Conservation (phyloP, 2,329 filamentous ascomycete genomes). For the Aureobasidium leucospermi region DNA sequence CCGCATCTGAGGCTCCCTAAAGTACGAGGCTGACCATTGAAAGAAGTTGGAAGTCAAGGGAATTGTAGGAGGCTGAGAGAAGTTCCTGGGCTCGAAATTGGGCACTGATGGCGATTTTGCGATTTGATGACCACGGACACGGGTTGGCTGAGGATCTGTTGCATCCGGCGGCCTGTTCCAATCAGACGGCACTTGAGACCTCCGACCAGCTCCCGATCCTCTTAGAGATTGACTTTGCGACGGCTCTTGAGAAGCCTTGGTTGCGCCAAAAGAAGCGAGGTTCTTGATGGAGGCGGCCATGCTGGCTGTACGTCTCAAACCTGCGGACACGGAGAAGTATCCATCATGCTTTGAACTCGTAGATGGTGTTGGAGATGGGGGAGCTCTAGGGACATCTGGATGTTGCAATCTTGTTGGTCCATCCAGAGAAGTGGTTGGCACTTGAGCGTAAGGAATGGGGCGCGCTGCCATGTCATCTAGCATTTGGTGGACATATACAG, state of each 20-base stretch:
- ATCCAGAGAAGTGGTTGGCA: slow-evolving; percentile 14
- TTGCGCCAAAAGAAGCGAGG: slow-evolving; percentile 44
- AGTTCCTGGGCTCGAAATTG: slow-evolving; percentile 58
- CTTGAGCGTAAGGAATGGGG: slow-evolving; percentile 16
- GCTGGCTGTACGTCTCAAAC: slow-evolving; percentile 56
- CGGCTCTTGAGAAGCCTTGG: slow-evolving; percentile 9
- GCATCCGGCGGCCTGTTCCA: slow-evolving; percentile 65
- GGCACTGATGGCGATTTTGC: slow-evolving; percentile 75
- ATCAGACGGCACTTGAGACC: slow-evolving; percentile 48
- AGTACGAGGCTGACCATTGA: slow-evolving; percentile 95
- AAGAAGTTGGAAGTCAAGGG: slow-evolving; percentile 79
- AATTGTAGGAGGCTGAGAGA: slow-evolving; percentile 53
- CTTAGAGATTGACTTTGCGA: slow-evolving; percentile 11
- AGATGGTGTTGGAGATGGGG: slow-evolving; percentile 41
- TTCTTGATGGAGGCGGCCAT: slow-evolving; percentile 58
- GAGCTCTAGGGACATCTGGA: slow-evolving; percentile 28
- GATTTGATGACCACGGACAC: slow-evolving; percentile 57
- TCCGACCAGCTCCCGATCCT: slow-evolving; percentile 25
- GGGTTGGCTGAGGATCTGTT: slow-evolving; percentile 58
- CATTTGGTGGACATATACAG: slow-evolving; percentile 59
- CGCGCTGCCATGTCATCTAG: slow-evolving; percentile 60
- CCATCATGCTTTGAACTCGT: slow-evolving; percentile 45
- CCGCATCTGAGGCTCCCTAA: slow-evolving; percentile 97
- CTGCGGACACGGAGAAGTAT: slow-evolving; percentile 51
- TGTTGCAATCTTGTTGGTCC: slow-evolving; percentile 19